Percentiles rank a stretch among this genome's conserved stretches.
These are phyloP conservation scores for Candida freyschussii DNA, from an alignment of 1,139 yeast species.

Conservation along the genomic window DNA sequence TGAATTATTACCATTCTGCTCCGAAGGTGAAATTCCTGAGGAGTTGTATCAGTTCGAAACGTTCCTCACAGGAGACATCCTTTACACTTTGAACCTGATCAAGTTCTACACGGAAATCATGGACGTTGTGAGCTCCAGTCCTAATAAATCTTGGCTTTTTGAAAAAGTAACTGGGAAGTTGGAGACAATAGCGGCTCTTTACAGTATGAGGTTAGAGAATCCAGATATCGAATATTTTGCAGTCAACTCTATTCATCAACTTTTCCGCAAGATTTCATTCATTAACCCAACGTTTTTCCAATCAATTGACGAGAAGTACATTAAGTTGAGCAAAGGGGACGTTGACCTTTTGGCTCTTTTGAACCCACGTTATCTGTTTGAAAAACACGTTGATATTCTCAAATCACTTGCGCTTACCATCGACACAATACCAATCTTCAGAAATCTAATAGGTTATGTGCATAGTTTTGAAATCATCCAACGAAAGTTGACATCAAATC, in stretches of 20 bases:
- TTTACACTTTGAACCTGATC: slow-evolving; percentile 28
- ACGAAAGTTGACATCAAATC: slow-evolving; percentile 21
- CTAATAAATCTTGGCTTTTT: slow-evolving; percentile 13
- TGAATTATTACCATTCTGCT: slow-evolving; percentile 21
- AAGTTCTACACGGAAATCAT: slow-evolving; percentile 27
- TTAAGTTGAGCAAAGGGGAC: slow-evolving; percentile 21
- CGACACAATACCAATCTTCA: slow-evolving; percentile 24
- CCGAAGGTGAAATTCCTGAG: slow-evolving; percentile 25
- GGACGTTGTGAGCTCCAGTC: slow-evolving; percentile 10
- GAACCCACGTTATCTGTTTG: slow-evolving; percentile 29
- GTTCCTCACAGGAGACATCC: slow-evolving; percentile 22
- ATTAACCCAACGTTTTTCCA: slow-evolving; percentile 20
- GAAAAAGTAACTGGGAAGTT: slow-evolving; percentile 9
- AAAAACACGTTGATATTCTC: slow-evolving; percentile 22
- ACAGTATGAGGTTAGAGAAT: slow-evolving; percentile 18
- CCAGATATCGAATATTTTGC: slow-evolving; percentile 28
- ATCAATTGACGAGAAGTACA: slow-evolving; percentile 24
- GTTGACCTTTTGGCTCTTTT: slow-evolving; percentile 27
- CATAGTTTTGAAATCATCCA: slow-evolving; percentile 24
- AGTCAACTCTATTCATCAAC: slow-evolving; percentile 24
- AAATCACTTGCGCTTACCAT: slow-evolving; percentile 21
- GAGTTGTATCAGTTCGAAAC: slow-evolving; percentile 22
- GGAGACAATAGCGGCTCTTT: slow-evolving; percentile 20
- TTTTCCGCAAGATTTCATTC: slow-evolving; percentile 29
- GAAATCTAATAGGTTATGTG: slow-evolving; percentile 26